phyloP scores from a whole-genome alignment of 257 asterid species.

The Solanum dulcamara region DNA sequence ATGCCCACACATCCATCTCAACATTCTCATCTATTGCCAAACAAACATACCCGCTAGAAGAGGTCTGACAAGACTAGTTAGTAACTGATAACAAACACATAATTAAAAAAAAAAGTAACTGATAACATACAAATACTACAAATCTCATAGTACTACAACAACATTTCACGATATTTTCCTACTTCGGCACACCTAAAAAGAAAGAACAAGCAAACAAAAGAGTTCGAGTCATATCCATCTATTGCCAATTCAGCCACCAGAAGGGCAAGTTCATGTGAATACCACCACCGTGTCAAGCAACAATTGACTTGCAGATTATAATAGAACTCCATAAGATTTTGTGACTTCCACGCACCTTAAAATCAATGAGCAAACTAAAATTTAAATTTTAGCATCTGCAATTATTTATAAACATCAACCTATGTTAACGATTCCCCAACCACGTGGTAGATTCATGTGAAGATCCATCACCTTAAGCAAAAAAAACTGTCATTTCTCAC shows the following conservation, averaged over 20 bases:
- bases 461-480: not conserved
- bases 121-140: not conserved
- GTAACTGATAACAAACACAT: not conserved
- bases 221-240: not conserved
- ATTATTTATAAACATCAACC: not conserved
- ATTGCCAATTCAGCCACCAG: not conserved
- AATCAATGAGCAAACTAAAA: not conserved
- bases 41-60: not conserved
- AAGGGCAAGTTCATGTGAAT: not conserved
- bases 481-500: not conserved
- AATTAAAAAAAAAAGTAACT: not conserved
- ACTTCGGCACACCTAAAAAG: not conserved
- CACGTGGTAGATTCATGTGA: not conserved
- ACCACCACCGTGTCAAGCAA: not conserved
- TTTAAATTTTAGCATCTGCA: not conserved
- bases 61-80: not conserved
- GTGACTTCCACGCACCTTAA: not conserved
- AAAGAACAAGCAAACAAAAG: not conserved
- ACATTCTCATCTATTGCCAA: too few species aligned
- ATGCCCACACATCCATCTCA: too few species aligned
- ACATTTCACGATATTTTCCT: not conserved
- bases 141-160: not conserved
- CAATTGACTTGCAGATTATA: not conserved
- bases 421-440: not conserved
- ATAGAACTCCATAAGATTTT: not conserved